Evolutionary conservation across 179 eudicot species (phyloP).

Genomic region (Corrigiola litoralis): DNA sequence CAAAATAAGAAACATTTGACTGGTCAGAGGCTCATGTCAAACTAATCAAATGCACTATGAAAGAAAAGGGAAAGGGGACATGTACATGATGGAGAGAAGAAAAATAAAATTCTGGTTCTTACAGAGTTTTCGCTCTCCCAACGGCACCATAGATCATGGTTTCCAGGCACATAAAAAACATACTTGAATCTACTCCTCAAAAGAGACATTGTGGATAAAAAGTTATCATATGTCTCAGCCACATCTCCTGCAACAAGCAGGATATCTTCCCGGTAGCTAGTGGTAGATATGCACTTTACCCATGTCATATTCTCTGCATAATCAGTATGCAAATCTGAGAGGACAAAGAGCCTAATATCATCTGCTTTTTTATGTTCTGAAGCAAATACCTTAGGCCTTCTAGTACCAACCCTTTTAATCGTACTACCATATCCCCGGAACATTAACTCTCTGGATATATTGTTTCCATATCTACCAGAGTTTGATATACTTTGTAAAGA

Average conservation of each 20-base stretch:
- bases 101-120: slow-evolving; percentile 20
- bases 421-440: slow-evolving; percentile 14
- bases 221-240: slow-evolving; percentile 50
- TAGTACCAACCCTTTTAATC: slow-evolving; percentile 14
- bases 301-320: slow-evolving; percentile 63
- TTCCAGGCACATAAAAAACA: slow-evolving; percentile 69
- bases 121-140: slow-evolving; percentile 38
- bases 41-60: neutral
- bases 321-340: slow-evolving; percentile 72
- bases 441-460: neutral
- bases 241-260: slow-evolving; percentile 78
- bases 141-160: slow-evolving; percentile 80
- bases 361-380: slow-evolving; percentile 13
- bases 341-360: slow-evolving; percentile 44
- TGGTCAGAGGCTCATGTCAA: neutral
- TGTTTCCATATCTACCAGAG: slow-evolving; percentile 18
- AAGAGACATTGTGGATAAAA: slow-evolving; percentile 50
- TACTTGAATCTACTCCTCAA: slow-evolving; percentile 48
- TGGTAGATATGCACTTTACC: slow-evolving; percentile 43
- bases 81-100: neutral
- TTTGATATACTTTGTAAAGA: slow-evolving; percentile 23
- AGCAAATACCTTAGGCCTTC: slow-evolving; percentile 28
- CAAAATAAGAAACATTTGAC: neutral
- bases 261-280: slow-evolving; percentile 35
- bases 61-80: neutral